Base-by-base conservation (phyloP, 208 protist genomes). In the Trichomonas gallinae region DNA sequence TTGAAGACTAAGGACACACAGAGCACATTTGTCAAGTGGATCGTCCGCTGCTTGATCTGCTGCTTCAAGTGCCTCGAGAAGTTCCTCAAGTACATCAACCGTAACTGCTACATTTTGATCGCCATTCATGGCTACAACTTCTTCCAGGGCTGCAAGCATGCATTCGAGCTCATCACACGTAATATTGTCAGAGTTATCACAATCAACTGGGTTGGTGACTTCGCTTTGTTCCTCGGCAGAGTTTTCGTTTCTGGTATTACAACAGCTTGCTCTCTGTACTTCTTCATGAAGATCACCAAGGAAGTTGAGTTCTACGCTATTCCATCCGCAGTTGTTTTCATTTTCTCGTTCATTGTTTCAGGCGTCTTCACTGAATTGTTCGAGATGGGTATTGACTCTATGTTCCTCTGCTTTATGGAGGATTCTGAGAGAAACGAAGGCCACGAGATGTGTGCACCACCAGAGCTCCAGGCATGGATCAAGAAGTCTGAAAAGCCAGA, bases 181-280 rank as follows among this genome's bases (percentile, higher is more conserved):
- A 93, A 93, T 51, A 23, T n/a, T 36, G 87, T 38, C 17, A 23
- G 87, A 51, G 87, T 51, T 93, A 31, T 44, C 45, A 51, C 87
- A 93, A 17, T 93, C 26, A 93, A 93, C 31, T 93, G 87, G 87
- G 87, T 93, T 36, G 87, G 87, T 38, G 87, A 93, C 26, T 93
- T 93, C 34, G 46, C 87, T 38, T 36, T 93, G 15, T 93, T 93
- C 87, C 44, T 93, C 17, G 87, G 87, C 9, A 48, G 87, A 51
- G n/a, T 93, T 3, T 51, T 93, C 87, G 31, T 93, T 9, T 93
- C 87, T 93, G 87, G 40, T 58, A 26, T 34, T 17, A 38, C 44
- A 34, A 51, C 87, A 40, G 87, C 44, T 42, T 0, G 11, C 21
- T 93, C 87, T 21, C 15, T 93, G 10, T 51, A 31, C n/a, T 0